phyloP scores from a whole-genome alignment of 2,329 filamentous ascomycete genomes.

The Verruconis gallopava region DNA sequence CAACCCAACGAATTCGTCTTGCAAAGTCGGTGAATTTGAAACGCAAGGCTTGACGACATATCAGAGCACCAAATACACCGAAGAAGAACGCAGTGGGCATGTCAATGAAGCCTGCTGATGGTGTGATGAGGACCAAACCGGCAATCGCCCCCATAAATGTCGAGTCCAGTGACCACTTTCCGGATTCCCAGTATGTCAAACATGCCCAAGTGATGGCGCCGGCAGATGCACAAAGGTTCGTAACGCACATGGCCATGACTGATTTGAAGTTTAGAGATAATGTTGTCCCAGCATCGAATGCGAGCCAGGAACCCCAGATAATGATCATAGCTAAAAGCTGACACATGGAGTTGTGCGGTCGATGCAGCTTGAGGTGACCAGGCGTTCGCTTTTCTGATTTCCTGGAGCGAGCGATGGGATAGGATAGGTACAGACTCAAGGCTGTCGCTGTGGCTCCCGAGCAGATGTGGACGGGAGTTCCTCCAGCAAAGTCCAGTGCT shows the following conservation, averaged over 20 bases:
- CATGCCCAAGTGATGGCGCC: conserved; percentile 84
- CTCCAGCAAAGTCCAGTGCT: conserved; percentile 78
- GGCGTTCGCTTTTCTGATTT: conserved; percentile 73
- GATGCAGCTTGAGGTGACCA: conserved; percentile 67
- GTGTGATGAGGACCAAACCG: conserved; percentile 78
- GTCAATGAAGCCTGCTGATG: conserved; percentile 74
- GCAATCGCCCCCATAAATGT: conserved; percentile 87
- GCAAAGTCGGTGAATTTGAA: conserved; percentile 78
- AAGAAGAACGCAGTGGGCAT: conserved; percentile 74
- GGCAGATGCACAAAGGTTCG: conserved; percentile 71
- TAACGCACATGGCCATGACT: conserved; percentile 76
- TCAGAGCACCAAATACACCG: conserved; percentile 61
- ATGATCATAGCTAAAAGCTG: conserved; percentile 88
- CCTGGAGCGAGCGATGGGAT: conserved; percentile 87
- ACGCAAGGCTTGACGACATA: conserved; percentile 65
- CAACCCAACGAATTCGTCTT: conserved; percentile 57
- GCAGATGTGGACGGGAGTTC: conserved; percentile 79
- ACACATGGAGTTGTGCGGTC: conserved; percentile 84
- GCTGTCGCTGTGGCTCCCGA: conserved; percentile 59
- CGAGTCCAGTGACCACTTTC: conserved; percentile 84
- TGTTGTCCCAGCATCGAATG: conserved; percentile 82
- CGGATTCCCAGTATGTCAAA: conserved; percentile 74
- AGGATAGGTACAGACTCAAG: conserved; percentile 41
- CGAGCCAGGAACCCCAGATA: conserved; percentile 92
- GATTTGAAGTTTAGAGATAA: conserved; percentile 70